phyloP scores from a whole-genome alignment of 2,329 filamentous ascomycete species.

The Botrytis galanthina region DNA sequence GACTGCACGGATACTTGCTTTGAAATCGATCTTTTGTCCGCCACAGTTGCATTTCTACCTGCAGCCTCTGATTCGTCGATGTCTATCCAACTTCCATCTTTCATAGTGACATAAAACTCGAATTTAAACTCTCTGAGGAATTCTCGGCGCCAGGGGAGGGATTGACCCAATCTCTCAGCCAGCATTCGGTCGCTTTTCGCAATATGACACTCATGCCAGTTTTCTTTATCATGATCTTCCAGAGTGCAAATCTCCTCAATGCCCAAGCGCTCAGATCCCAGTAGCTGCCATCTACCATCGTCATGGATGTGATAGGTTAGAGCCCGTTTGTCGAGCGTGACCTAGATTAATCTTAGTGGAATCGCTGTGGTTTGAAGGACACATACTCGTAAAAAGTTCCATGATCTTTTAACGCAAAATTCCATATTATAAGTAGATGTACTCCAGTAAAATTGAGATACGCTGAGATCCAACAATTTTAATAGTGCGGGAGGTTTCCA shows the following conservation, averaged over 20 bases:
- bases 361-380: not conserved
- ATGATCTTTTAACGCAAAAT: not conserved
- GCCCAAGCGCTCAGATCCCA: not conserved
- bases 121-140: not conserved
- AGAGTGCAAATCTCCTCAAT: not conserved
- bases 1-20: not conserved
- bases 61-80: not conserved
- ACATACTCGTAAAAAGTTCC: not conserved
- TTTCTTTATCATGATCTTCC: not conserved
- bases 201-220: not conserved
- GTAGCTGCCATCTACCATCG: not conserved
- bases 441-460: not conserved
- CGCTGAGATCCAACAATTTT: not conserved
- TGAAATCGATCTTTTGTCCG: fast-evolving
- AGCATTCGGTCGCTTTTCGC: not conserved
- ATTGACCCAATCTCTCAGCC: fast-evolving
- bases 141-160: not conserved
- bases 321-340: not conserved
- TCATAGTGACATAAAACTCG: not conserved
- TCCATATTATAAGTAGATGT: not conserved
- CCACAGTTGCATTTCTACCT: not conserved
- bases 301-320: not conserved
- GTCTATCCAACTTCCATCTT: not conserved
- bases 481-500: not conserved
- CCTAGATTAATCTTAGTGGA: not conserved